Base-by-base conservation (phyloP, 148 eudicot genomes). In the Talinum fruticosum region DNA sequence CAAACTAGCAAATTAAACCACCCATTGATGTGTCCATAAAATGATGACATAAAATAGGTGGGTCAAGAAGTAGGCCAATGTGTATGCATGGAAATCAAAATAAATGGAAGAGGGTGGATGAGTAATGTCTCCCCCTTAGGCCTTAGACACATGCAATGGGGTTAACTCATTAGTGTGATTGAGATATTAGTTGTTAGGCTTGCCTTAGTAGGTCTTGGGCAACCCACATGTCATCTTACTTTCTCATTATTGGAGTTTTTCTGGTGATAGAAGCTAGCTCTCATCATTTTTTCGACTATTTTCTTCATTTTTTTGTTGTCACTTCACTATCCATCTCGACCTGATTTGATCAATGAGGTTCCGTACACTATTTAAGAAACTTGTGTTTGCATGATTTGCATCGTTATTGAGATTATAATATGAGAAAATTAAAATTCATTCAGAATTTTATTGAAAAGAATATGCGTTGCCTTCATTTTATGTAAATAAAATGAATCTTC, bases 61-160 rank as follows among this genome's bases (percentile, higher is more conserved):
- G 81, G 44, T 24, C 51, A 64, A 71, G 30, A 71, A n/a, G 75
- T 78, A 30, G 47, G 30, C 24, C 61, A 78, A 72, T 41, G 44
- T 41, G 61, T 29, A 69, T 1, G 64, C 64, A 59, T n/a, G 10
- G 57, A 8, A n/a, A 59, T 23, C 12, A 1, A 59, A 72, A 71
- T 61, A 33, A 38, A 78, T 8, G 34, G 35, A 35, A 32, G 16
- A 33, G 18, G 29, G 45, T 33, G n/a, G 79, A 76, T 76, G 35
- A 76, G 73, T 32, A 5, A 49, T 65, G 71, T 41, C 44, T 38
- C 78, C 71, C 38, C 71, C 47, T 6, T 41, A 41, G 47, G 47
- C 14, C 59, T 44, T 62, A 26, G 30, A 44, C n/a, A 71, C 34
- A 47, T 72, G 74, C 57, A 15, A 51, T 51, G 57, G 21, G 34